A percentile compares a stretch with the other conserved stretches of the same genome.
Conservation (phyloP, 106 monocot genomes). For the Dendrobium officinale region DNA sequence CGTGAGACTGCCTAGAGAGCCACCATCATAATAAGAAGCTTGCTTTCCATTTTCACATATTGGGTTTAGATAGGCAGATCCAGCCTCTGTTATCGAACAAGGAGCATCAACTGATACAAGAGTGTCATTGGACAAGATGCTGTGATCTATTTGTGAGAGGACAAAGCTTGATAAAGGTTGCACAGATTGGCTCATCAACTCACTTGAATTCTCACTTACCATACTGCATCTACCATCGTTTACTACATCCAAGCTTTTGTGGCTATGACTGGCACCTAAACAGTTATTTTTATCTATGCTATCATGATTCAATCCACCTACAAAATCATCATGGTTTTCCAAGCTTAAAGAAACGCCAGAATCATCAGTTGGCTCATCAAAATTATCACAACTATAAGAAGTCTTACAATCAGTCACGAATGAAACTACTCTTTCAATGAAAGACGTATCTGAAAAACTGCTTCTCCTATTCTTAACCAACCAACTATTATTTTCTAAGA, state of each 20-base stretch:
- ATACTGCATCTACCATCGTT: not conserved
- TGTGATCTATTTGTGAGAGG: slow-evolving; percentile 4
- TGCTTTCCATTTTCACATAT: not conserved
- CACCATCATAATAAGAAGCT: slow-evolving; percentile 13
- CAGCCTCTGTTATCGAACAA: not conserved
- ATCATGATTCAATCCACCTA: not conserved
- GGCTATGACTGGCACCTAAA: not conserved
- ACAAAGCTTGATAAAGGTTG: slow-evolving; percentile 1
- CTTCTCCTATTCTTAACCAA: slow-evolving; percentile 6
- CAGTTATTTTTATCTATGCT: not conserved
- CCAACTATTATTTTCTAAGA: slow-evolving; percentile 10
- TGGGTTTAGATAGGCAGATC: not conserved
- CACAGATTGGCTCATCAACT: not conserved
- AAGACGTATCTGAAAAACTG: not conserved
- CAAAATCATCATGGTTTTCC: not conserved
- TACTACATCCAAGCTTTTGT: not conserved
- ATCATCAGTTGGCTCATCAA: not conserved
- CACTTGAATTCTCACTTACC: not conserved
- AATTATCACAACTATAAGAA: not conserved
- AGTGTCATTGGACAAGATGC: slow-evolving; percentile 9
- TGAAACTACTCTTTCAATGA: not conserved
- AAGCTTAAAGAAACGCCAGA: slow-evolving; percentile 3
- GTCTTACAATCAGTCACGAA: not conserved
- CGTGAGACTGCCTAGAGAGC: not conserved
- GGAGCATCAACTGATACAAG: not conserved